Evolutionary conservation across 2,329 filamentous ascomycete species (phyloP).

Genomic region (Trichoderma harzianum): DNA sequence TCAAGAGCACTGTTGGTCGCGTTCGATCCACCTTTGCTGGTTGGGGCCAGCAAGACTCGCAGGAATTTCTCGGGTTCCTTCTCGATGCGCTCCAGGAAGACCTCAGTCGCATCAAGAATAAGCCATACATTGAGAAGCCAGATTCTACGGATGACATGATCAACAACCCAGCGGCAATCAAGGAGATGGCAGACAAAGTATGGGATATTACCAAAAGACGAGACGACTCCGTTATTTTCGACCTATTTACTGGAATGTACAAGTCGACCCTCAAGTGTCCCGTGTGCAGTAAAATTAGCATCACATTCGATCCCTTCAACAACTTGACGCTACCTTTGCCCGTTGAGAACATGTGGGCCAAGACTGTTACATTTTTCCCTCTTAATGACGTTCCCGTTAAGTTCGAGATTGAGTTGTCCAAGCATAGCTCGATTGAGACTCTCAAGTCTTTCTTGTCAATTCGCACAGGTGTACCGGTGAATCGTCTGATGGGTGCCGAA

Average conservation of each 20-base stretch:
- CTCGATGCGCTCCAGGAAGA: slow-evolving; percentile 95
- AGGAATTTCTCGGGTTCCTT: slow-evolving; percentile 93
- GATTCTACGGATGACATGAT: slow-evolving; percentile 98
- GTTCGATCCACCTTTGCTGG: slow-evolving; percentile 85
- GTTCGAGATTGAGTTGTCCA: slow-evolving; percentile 76
- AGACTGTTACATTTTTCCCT: slow-evolving; percentile 73
- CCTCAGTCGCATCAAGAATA: slow-evolving; percentile 87
- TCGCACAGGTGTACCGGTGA: slow-evolving; percentile 60
- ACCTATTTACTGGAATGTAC: slow-evolving; percentile 96
- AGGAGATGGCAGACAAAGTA: slow-evolving; percentile 79
- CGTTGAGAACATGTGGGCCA: slow-evolving; percentile 77
- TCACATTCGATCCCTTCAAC: slow-evolving; percentile 97
- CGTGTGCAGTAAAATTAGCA: slow-evolving; percentile 88
- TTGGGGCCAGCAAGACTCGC: slow-evolving; percentile 94
- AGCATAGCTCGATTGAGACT: slow-evolving; percentile 64
- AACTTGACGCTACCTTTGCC: slow-evolving; percentile 89
- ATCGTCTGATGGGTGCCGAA: slow-evolving; percentile 74
- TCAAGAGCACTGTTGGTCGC: slow-evolving; percentile 78
- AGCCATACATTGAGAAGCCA: slow-evolving; percentile 95
- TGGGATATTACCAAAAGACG: slow-evolving; percentile 89
- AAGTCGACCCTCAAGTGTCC: slow-evolving; percentile 96
- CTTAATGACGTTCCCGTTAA: slow-evolving; percentile 66
- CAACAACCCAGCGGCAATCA: slow-evolving; percentile 73
- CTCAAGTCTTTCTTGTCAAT: slow-evolving; percentile 70
- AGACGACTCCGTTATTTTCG: slow-evolving; percentile 92